phyloP scores from a whole-genome alignment of 139 green algal species.

The Protoeuglena noctilucae region DNA sequence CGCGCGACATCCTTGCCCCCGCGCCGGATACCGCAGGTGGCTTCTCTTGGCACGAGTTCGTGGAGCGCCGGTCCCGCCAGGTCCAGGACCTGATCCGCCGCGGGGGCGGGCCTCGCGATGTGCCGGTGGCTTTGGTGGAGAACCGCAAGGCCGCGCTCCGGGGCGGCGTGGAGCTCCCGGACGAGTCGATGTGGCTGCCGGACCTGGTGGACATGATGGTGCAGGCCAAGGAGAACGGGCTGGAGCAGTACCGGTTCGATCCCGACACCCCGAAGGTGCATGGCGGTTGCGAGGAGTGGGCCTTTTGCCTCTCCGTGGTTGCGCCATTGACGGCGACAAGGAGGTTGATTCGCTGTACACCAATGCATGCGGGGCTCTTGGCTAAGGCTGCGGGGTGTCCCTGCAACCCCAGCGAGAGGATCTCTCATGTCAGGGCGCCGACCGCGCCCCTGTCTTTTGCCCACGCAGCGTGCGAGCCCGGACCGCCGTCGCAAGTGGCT shows the following conservation, averaged over 20 bases:
- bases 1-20: neutral
- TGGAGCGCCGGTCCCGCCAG: neutral
- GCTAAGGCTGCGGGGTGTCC: neutral
- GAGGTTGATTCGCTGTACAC: too few relatives aligned
- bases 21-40: too few relatives aligned
- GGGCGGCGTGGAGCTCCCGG: constrained; percentile 13
- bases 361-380: neutral
- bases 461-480: constrained; percentile 17
- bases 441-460: constrained; percentile 13
- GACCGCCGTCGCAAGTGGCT: constrained; percentile 33
- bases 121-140: neutral
- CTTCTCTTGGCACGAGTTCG: neutral
- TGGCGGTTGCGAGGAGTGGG: neutral
- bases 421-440: constrained; percentile 3
- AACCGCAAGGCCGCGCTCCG: neutral
- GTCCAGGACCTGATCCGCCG: neutral
- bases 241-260: neutral
- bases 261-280: neutral
- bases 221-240: neutral
- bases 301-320: neutral
- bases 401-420: neutral
- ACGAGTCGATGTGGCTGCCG: constrained; percentile 24
- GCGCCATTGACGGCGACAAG: too few relatives aligned
- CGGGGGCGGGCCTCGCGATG: neutral
- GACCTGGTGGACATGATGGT: constrained; percentile 28